Evolutionary conservation across 2,329 filamentous ascomycete genomes (phyloP).

Genomic region (Pseudogymnoascus sp.): DNA sequence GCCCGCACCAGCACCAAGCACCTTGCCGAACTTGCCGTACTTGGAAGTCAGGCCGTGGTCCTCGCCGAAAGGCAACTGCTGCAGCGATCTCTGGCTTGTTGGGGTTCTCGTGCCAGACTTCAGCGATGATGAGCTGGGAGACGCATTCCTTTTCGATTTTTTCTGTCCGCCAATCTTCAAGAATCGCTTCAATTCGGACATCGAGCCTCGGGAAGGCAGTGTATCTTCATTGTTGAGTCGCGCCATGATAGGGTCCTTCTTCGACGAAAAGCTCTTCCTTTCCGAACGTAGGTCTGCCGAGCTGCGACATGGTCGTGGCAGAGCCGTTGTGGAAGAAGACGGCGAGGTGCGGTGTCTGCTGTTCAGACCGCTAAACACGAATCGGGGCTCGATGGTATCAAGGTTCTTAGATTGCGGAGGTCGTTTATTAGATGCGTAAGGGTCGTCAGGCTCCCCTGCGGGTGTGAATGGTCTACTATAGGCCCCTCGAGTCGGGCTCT

Average conservation of each 20-base stretch:
- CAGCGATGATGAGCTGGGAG: constrained; percentile 50
- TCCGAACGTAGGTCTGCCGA: constrained; percentile 35
- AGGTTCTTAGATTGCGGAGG: constrained; percentile 59
- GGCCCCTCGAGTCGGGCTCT: constrained; percentile 54
- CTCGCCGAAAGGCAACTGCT: constrained; percentile 81
- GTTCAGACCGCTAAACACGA: constrained; percentile 61
- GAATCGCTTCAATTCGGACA: constrained; percentile 94
- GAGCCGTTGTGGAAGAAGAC: constrained; percentile 41
- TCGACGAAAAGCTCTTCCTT: constrained; percentile 34
- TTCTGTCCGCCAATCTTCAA: constrained; percentile 65
- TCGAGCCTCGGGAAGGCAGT: constrained; percentile 62
- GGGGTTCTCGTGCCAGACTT: constrained; percentile 42
- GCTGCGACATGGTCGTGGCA: constrained; percentile 35
- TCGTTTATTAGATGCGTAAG: constrained; percentile 76
- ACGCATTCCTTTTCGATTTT: constrained; percentile 58
- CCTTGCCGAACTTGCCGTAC: constrained; percentile 92
- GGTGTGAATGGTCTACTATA: constrained; percentile 73
- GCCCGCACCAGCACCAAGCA: constrained; percentile 86
- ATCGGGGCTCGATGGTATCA: constrained; percentile 66
- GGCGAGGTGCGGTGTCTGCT: constrained; percentile 60
- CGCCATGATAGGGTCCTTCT: constrained; percentile 19
- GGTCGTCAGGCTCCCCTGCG: constrained; percentile 70
- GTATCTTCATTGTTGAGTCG: constrained; percentile 41
- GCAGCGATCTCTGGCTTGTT: constrained; percentile 38
- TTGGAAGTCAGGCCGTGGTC: constrained; percentile 85